phyloP scores from a whole-genome alignment of 176 grass and related monocot species.

The Oryza longistaminata region DNA sequence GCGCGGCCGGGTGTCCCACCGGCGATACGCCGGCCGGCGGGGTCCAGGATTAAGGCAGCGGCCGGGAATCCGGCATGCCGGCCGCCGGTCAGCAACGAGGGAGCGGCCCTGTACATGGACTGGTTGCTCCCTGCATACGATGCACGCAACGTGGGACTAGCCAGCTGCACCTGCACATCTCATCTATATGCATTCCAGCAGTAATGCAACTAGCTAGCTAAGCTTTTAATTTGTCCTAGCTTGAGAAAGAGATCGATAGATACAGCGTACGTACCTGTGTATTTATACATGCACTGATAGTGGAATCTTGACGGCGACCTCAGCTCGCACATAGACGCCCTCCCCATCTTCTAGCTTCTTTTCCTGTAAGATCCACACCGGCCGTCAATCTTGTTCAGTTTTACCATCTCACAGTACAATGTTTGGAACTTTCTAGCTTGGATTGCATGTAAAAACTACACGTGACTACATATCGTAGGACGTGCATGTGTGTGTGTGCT shows the following conservation, averaged over 20 bases:
- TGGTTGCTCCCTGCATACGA: background rate
- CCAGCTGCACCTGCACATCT: background rate
- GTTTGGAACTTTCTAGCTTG: background rate
- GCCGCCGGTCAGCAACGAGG: constrained; percentile 11
- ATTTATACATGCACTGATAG: background rate
- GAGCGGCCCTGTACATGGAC: background rate
- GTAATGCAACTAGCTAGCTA: background rate
- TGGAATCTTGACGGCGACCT: background rate
- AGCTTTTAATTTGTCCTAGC: background rate
- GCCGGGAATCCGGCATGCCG: constrained; percentile 22
- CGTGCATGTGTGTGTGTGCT: background rate
- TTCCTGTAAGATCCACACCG: background rate
- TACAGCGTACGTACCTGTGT: background rate
- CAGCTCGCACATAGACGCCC: background rate
- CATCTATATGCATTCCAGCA: background rate
- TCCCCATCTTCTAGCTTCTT: background rate
- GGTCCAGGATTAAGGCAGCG: constrained; percentile 5
- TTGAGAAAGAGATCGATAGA: background rate
- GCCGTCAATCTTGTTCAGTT: background rate
- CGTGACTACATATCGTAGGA: background rate
- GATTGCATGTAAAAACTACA: background rate
- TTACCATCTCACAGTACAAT: background rate
- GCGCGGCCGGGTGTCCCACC: background rate
- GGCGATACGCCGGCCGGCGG: constrained; percentile 31
- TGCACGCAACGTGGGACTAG: background rate